Base-by-base conservation (phyloP, 208 protist species). In the Wallacemonas sp. region DNA sequence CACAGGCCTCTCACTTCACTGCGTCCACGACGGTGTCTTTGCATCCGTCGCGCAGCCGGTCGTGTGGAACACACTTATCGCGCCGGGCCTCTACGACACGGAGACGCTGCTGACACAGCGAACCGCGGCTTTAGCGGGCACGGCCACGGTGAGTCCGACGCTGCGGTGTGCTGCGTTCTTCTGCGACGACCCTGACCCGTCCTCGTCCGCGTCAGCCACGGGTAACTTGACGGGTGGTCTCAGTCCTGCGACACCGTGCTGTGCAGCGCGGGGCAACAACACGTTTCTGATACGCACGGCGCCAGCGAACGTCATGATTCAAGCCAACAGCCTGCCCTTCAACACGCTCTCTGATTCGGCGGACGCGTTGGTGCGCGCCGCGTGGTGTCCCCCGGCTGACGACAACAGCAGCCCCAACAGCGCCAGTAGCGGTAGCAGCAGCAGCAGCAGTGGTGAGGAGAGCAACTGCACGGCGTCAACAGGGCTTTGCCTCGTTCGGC, bases 281-380 rank as follows among this genome's bases (percentile, higher is more conserved):
- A 84, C 77, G 16, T 79, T 88, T 39, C 49, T 88, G 9, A 61
- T 88, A 0, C 71, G 68, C 61, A 78, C 68, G 32, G n/a, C 30
- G 1, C 19, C 44, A 2, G 16, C 43, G n/a, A 26, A 60, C 58
- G n/a, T 55, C 11, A 33, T 87, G 5, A 61, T 80, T 29, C 80
- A 87, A 69, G 48, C 67, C 12, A 12, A 56, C n/a, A 36, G 21
- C 14, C 48, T 87, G 65, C 70, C 74, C 0, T 48, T 87, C 9
- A 12, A 24, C 9, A 27, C 63, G 12, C 21, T 86, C 16, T 68
- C 65, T 29, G 16, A 21, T 1, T 46, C 61, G 14, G 61, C 72
- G 6, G 24, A 49, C n/a, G 17, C 32, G 36, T 23, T 69, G 19
- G 12, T 27, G 43, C 32, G 43, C 30, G 41, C 19, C 9, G 41